Evolutionary conservation across 352 stramenopile species (phyloP).

Genomic region (Globisporangium uncinulatum): DNA sequence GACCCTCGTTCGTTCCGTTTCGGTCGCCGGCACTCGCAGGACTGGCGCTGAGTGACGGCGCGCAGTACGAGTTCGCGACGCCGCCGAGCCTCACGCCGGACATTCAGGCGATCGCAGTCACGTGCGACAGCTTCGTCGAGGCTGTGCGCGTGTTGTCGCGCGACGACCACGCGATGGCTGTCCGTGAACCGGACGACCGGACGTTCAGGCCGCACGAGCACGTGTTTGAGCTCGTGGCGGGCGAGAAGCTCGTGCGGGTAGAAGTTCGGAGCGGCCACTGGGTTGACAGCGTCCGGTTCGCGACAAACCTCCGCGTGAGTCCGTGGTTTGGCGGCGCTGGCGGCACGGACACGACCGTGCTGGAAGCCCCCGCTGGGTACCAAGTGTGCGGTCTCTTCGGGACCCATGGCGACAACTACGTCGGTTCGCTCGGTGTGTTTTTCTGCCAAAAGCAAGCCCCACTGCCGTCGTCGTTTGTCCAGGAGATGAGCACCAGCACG

Average conservation of each 20-base stretch:
- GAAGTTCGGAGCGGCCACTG: conserved; percentile 44
- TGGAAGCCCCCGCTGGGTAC: conserved; percentile 23
- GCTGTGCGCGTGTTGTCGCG: conserved; percentile 21
- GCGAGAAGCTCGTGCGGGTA: conserved; percentile 32
- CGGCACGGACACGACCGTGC: conserved; percentile 15
- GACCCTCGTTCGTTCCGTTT: not conserved
- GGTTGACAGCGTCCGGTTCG: conserved; percentile 44
- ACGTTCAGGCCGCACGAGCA: conserved; percentile 31
- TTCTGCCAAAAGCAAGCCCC: conserved; percentile 10
- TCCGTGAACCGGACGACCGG: conserved; percentile 5
- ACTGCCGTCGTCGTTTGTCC: not conserved
- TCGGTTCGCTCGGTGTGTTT: conserved; percentile 30
- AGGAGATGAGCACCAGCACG: not conserved
- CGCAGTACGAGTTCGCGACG: conserved; percentile 10
- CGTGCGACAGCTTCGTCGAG: conserved; percentile 33
- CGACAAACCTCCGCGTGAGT: conserved; percentile 35
- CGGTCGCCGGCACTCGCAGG: conserved; percentile 13
- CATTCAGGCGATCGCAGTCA: conserved; percentile 28
- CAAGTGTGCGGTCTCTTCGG: conserved; percentile 39
- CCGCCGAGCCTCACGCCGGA: not conserved
- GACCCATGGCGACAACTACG: conserved; percentile 22
- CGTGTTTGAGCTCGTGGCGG: conserved; percentile 35
- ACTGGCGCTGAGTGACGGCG: conserved; percentile 15
- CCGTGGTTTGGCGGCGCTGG: conserved; percentile 42
- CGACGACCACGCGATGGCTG: conserved; percentile 16